A percentile compares a stretch with the other conserved stretches of the same genome.
Evolutionary conservation across 495 filamentous ascomycete species (phyloP).

Genomic region (Penicillium crystallinum): DNA sequence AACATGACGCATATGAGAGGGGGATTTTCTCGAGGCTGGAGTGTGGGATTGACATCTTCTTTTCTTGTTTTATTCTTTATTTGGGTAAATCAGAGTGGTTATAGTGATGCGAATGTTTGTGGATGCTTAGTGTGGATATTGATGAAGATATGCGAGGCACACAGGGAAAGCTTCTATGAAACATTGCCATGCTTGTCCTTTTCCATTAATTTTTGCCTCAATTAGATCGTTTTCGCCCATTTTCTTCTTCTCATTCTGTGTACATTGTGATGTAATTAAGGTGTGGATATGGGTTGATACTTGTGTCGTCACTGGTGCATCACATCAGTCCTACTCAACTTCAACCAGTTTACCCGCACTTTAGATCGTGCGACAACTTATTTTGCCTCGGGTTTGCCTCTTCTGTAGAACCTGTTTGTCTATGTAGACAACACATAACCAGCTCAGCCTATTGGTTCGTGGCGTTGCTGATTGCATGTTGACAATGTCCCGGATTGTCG

Average conservation of each 20-base stretch:
- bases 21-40: constrained; percentile 46
- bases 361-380: not conserved
- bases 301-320: constrained; percentile 11
- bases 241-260: constrained; percentile 4
- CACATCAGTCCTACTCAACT: not conserved
- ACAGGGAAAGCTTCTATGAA: not conserved
- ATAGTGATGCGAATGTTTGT: not conserved
- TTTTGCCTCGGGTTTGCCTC: not conserved
- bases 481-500: constrained; percentile 9
- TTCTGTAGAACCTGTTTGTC: not conserved
- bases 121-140: not conserved
- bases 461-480: constrained; percentile 15
- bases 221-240: not conserved
- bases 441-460: not conserved
- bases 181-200: not conserved
- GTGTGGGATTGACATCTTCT: constrained; percentile 18
- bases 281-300: not conserved
- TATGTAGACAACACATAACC: not conserved
- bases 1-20: constrained; percentile 60
- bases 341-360: not conserved
- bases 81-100: not conserved
- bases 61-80: not conserved
- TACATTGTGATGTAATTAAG: constrained; percentile 9
- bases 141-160: constrained; percentile 8
- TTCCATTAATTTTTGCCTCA: not conserved